Evolutionary conservation across 2,329 filamentous ascomycete species (phyloP), one percentile per base, ranked within the genome.

Genomic region (Neofusicoccum sp.): DNA sequence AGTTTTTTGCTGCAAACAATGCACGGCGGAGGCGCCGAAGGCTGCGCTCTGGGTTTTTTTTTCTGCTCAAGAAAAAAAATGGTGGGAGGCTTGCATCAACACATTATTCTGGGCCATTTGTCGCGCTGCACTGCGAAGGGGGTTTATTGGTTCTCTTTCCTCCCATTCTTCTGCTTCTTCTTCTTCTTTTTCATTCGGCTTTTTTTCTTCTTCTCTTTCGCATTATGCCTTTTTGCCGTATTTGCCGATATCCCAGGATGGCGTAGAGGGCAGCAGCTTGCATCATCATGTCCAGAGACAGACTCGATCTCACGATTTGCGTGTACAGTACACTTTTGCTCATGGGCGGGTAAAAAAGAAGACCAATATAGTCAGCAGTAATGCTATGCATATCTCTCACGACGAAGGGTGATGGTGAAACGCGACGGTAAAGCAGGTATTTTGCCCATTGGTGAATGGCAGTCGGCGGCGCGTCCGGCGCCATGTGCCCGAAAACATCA

Each of bases 221-320:
- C 34, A 24, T 24, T 44, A 24, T n/a, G 40, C 26, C 40, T 40
- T 45, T 48, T 49, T 36, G 24, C 24, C 45, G 33, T 47, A 41
- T 59, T 48, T 49, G 45, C 43, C 45, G 56, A 59, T 59, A 59
- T 59, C 56, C 56, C 56, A 48, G 43, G 45, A 40, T 49, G 56
- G 56, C 56, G 56, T 59, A 59, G 56, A 59, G 56, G 56, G 43
- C 56, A 48, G 56, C 56, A 59, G 56, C 56, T 54, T 54, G 49
- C 49, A 54, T 54, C 43, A 30, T 47, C 26, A 54, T 54, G 49
- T 43, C 36, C 49, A 54, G 49, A 54, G 49, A 54, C 24, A 54
- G 33, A 31, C 49, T 54, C 36, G 49, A 54, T 54, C 49, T 54
- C 49, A 54, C 49, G 49, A 54, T 54, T 41, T 41, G 36, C 31